Base-by-base conservation (phyloP, 306 rosid species). In the Vicia villosa region DNA sequence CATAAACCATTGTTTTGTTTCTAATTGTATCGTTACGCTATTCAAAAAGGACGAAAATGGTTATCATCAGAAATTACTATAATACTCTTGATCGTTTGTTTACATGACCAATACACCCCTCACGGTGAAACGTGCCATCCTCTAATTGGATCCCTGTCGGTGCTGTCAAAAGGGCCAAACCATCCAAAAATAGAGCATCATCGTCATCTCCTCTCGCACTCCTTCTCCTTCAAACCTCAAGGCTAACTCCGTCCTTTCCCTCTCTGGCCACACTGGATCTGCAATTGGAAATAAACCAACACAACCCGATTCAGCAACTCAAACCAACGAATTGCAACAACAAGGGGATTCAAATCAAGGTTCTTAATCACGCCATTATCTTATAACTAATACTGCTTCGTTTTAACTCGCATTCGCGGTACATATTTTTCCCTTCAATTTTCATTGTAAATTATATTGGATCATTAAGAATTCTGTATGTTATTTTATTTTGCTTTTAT, bases 271-370 rank as follows among this genome's bases (percentile, higher is more conserved):
- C 71, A 20, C 5, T 72, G 55, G 71, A 72, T 83, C 84, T 72
- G 63, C 65, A 46, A 73, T 54, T 74, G 34, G 22, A 50, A 77
- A 69, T 9, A 69, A 69, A 16, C 58, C 5, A 5, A 10, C 37
- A 14, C 70, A 3, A 21, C 34, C 26, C 42, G 5, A 58, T 41
- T 36, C n/a, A 62, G 21, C 72, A 42, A 9, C 66, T 12, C 46
- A n/a, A 15, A 46, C 45, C 68, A 66, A 30, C 69, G 7, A 41
- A 26, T 12, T 55, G 19, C 24, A 24, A 40, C 60, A 54, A 16
- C 60, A 54, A 21, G 4, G 4, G n/a, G 41, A 40, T 75, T 30
- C 68, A 10, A 50, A 75, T 42, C 69, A 24, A 68, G 78, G 74
- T 72, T 72, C 73, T 72, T 15, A 28, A 22, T 54, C 5, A 12